Evolutionary conservation across 2,329 filamentous ascomycete genomes (phyloP), one percentile per base, ranked within the genome.

Genomic region (Pseudogymnoascus sp.): DNA sequence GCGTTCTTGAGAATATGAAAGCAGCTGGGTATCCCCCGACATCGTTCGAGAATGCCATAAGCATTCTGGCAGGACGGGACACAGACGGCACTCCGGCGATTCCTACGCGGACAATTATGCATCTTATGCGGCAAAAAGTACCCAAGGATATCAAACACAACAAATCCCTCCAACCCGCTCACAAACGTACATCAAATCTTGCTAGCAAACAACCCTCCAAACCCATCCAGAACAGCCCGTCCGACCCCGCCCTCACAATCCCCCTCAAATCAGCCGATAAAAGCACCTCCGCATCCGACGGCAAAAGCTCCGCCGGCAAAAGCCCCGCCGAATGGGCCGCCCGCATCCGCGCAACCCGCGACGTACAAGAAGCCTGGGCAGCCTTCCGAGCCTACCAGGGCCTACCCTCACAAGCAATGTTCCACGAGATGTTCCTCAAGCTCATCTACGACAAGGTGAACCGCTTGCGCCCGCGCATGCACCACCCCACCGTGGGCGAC

Each of bases 341-440:
- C 64, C 80, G 78, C 28, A 78, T 88, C 42, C 78, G 77, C 65
- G 80, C 85, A 0, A 88, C 85, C 4, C 79, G 85, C 23, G 86
- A 87, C 68, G 76, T 81, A 0, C 78, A 82, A 64, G 85, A 88
- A 69, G 85, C 85, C 3, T 88, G 85, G 85, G 77, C 76, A 40
- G 72, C 73, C 10, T 74, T 75, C 59, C 21, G 40, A 56, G 61
- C 34, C 21, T 56, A 36, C 25, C 28, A 60, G 1, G 36, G 36
- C 18, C 46, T 64, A 2, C 79, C 81, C 2, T 75, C 74, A 3
- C 64, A 69, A 4, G 67, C 74, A 12, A 80, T 87, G 59, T 88
- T 86, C 68, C 76, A 78, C 6, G 82, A 83, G 63, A 84, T 88
- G 82, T 84, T 88, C 66, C 71, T 79, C 62, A 88, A 87, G 69